Evolutionary conservation across 2,329 filamentous ascomycete genomes (phyloP).

Genomic region (Fusarium paranaense): DNA sequence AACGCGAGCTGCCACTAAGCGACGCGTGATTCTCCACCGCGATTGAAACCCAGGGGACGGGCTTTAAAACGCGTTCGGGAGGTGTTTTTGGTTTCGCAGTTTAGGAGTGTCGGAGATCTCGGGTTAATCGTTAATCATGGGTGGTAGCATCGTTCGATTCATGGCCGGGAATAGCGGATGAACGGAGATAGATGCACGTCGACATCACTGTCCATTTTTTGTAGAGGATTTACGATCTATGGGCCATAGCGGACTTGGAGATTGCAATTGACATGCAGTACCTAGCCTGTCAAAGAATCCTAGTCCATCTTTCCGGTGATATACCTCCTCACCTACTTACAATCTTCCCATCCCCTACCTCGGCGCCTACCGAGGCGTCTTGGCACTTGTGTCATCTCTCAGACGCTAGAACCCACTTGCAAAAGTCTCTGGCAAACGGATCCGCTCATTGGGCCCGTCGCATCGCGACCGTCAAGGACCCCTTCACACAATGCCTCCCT

Average conservation of each 20-base stretch:
- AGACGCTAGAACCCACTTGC: slow-evolving; percentile 19
- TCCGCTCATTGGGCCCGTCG: slow-evolving; percentile 3
- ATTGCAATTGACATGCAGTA: background rate
- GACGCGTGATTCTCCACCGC: background rate
- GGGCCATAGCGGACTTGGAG: background rate
- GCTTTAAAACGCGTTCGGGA: background rate
- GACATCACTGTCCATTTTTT: background rate
- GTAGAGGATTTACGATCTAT: background rate
- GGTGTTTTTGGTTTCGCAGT: background rate
- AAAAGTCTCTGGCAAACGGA: slow-evolving; percentile 9
- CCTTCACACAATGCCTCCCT: slow-evolving; percentile 34
- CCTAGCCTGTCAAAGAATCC: background rate
- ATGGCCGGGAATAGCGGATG: background rate
- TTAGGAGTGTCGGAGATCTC: background rate
- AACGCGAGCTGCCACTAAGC: background rate
- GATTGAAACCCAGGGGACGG: background rate
- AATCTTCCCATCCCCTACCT: background rate
- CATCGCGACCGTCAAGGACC: slow-evolving; percentile 6
- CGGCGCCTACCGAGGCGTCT: slow-evolving; percentile 3
- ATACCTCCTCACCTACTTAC: background rate
- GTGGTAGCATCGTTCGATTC: slow-evolving; percentile 1
- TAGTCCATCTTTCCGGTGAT: background rate
- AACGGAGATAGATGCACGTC: background rate
- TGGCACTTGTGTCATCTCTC: slow-evolving; percentile 36
- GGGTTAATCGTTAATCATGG: background rate